Evolutionary conservation across 2,329 filamentous ascomycete genomes (phyloP), one percentile per base, ranked within the genome.

Genomic region (Colletotrichum camelliae): DNA sequence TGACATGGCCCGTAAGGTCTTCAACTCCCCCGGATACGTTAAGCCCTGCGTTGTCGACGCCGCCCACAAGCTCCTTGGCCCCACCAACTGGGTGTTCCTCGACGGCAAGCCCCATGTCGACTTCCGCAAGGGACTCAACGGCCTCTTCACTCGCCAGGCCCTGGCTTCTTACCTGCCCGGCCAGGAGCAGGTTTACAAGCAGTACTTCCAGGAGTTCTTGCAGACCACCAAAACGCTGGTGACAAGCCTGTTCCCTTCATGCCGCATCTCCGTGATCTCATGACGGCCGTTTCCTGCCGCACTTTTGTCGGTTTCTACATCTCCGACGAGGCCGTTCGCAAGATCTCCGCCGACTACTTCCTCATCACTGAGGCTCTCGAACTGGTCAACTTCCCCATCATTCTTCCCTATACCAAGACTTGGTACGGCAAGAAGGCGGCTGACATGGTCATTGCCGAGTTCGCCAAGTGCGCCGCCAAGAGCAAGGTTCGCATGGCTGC

Each of bases 301-400:
- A 98, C 96, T n/a, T 98, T 98, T 84, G 95, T 98, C 77, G 97
- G 97, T 57, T 93, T 98, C 88, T 98, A 98, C 88, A 96, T 98
- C 85, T 93, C 94, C 61, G 94, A 98, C 75, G 94, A 95, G 83
- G 92, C 94, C 65, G 93, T 98, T 81, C 96, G 97, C 91, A 96
- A 95, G 89, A 97, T 98, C 78, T 94, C 96, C 77, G 94, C 98
- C 85, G 96, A 98, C 86, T 99, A 98, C 88, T 98, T 98, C 86
- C 91, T 96, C 78, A 98, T 98, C 83, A 98, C 97, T 16, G 96
- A 94, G 74, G 97, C 97, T 27, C 91, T 98, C 79, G 97, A 99
- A 86, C 91, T 98, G 62, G 97, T 99, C 89, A 98, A 98, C 89
- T 98, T 98, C 89, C 96, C 97, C 75, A 94, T 98, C 86, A 98